These are phyloP conservation scores for Gaeumannomyces sp. DNA, from an alignment of 2,329 filamentous ascomycete species.

Conservation along the genomic window DNA sequence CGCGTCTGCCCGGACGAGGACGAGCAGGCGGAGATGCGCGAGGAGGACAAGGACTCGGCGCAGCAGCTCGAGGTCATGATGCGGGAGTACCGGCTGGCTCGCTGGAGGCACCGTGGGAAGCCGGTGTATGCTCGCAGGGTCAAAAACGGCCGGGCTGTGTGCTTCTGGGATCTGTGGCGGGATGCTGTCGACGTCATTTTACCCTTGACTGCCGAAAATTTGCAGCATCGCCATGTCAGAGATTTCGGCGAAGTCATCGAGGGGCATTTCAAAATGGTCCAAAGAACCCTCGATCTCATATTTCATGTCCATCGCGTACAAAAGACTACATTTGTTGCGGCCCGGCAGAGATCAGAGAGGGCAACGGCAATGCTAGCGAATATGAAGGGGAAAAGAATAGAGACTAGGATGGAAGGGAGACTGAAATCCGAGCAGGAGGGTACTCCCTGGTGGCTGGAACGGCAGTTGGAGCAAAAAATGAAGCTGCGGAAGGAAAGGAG, in stretches of 20 bases:
- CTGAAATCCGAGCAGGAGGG: background rate
- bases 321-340: background rate
- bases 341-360: background rate
- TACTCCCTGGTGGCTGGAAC: no score
- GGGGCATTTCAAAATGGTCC: background rate
- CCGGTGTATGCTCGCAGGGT: background rate
- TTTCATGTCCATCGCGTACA: background rate
- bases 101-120: background rate
- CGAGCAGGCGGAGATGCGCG: background rate
- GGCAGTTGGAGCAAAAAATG: background rate
- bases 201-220: background rate
- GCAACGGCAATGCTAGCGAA: background rate
- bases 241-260: background rate
- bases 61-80: background rate
- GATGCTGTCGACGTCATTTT: background rate
- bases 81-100: background rate
- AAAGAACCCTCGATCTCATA: background rate
- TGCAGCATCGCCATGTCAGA: background rate
- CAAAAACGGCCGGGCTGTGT: background rate
- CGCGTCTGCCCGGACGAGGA: background rate
- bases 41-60: background rate
- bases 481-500: background rate
- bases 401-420: background rate
- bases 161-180: background rate
- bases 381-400: background rate